Evolutionary conservation across 768 basidiomycete genomes (phyloP).

Genomic region (Tulasnella sp.): DNA sequence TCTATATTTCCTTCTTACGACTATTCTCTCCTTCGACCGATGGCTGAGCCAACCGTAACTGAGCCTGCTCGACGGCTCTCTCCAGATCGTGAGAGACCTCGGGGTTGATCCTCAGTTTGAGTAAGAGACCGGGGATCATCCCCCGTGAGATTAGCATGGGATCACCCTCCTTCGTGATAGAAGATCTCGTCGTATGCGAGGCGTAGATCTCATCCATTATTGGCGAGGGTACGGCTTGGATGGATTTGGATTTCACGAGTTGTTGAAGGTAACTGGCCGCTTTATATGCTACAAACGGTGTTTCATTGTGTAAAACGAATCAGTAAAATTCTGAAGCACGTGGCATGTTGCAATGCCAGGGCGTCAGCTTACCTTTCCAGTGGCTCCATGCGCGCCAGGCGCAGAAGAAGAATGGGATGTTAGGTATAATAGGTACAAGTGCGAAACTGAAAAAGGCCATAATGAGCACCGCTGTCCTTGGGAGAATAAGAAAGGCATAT

Average conservation of each 20-base stretch:
- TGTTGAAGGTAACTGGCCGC: slow-evolving; percentile 16
- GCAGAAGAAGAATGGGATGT: slow-evolving; percentile 21
- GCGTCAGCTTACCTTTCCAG: slow-evolving; percentile 9
- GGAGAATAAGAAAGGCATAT: no score
- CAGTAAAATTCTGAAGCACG: not conserved
- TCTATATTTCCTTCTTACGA: no score
- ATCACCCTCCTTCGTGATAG: not conserved
- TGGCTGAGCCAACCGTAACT: not conserved
- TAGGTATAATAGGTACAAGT: slow-evolving; percentile 19
- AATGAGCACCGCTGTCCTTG: no score
- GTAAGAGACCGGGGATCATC: not conserved
- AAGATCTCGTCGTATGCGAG: not conserved
- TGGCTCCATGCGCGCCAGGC: slow-evolving; percentile 18
- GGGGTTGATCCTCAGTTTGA: slow-evolving; percentile 3
- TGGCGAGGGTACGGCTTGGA: not conserved
- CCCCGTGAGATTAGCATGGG: slow-evolving; percentile 2
- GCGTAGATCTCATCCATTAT: not conserved
- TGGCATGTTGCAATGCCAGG: not conserved
- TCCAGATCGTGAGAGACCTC: slow-evolving; percentile 4
- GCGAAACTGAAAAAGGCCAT: no score
- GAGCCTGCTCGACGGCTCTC: slow-evolving; percentile 18
- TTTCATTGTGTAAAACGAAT: not conserved
- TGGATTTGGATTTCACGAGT: slow-evolving; percentile 4
- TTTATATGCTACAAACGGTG: slow-evolving; percentile 13
- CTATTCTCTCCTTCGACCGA: no score